Percentiles rank a stretch among this genome's conserved stretches.
Evolutionary conservation across 176 grass and related monocot genomes (phyloP).

Genomic region (Saccharum spontaneum): DNA sequence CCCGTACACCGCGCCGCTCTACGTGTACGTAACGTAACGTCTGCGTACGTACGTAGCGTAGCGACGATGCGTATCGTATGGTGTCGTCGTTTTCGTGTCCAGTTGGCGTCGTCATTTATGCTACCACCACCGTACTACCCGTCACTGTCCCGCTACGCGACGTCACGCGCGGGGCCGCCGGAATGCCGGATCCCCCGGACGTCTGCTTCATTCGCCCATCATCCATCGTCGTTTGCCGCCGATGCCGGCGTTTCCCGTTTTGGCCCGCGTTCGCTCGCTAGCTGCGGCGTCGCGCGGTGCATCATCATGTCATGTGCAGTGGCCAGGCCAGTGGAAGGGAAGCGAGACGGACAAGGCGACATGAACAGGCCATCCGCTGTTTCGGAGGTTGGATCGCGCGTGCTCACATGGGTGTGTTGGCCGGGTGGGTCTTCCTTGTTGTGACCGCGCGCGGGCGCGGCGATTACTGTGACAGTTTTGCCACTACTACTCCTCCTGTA

Average conservation of each 20-base stretch:
- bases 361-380: constrained; percentile 1
- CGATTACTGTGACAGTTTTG: no score
- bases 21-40: no score
- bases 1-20: no score
- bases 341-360: not conserved
- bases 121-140: not conserved
- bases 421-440: no score
- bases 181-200: not conserved
- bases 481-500: not conserved
- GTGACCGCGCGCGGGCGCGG: not conserved
- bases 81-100: not conserved
- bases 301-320: not conserved
- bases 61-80: not conserved
- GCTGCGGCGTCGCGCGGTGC: not conserved
- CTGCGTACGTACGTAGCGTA: no score
- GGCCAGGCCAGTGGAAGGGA: no score
- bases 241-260: not conserved
- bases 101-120: not conserved
- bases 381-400: not conserved
- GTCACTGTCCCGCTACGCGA: not conserved
- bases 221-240: not conserved
- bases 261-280: not conserved
- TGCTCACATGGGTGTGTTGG: not conserved
- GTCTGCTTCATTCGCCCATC: not conserved
- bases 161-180: not conserved